Evolutionary conservation across 31 red algal genomes (phyloP).

Genomic region (Endocladia muricata): DNA sequence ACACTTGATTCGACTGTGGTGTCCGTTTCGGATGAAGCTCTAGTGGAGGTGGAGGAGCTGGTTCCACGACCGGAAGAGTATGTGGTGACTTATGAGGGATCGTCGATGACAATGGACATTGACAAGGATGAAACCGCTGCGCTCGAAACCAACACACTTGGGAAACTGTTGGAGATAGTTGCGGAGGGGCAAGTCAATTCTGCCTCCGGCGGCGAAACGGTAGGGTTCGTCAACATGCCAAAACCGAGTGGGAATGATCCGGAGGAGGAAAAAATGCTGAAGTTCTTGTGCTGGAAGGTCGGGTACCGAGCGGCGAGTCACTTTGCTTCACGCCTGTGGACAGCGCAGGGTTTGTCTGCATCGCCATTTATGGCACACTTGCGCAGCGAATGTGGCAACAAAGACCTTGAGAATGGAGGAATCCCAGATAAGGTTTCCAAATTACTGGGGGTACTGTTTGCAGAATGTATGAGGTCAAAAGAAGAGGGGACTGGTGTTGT

Average conservation of each 20-base stretch:
- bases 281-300: not conserved
- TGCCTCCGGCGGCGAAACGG: not conserved
- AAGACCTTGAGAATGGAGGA: constrained; percentile 7
- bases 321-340: constrained; percentile 21
- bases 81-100: constrained; percentile 37
- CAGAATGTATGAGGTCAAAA: not conserved
- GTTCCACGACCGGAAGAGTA: constrained; percentile 77
- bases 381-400: not conserved
- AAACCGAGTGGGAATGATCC: not conserved
- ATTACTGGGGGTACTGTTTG: constrained; percentile 16
- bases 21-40: constrained; percentile 25
- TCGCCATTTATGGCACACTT: not conserved
- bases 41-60: constrained; percentile 44
- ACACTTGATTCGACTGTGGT: constrained; percentile 74
- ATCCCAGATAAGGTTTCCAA: not conserved
- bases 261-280: not conserved
- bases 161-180: not conserved
- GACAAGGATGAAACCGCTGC: not conserved
- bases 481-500: not conserved
- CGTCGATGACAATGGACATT: not conserved
- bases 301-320: constrained; percentile 10
- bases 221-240: too few relatives aligned
- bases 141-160: constrained; percentile 14
- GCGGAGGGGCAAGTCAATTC: not conserved
- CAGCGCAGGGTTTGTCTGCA: not conserved